These are phyloP conservation scores for Pseudogymnoascus sp. DNA, from an alignment of 2,329 filamentous ascomycete species.

Conservation along the genomic window DNA sequence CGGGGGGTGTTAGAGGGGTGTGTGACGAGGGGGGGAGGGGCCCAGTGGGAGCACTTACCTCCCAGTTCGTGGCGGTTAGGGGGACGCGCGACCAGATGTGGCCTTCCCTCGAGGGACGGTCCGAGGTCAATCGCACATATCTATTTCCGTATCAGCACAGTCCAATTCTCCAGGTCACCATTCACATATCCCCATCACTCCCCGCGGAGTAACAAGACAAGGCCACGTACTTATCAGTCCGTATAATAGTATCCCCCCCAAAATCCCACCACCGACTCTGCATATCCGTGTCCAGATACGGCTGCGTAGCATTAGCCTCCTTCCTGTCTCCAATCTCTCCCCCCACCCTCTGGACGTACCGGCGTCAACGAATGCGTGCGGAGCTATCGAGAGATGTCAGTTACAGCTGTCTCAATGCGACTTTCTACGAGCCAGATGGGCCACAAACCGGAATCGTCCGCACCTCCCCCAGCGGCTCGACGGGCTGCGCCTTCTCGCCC, in stretches of 20 bases:
- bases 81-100: conserved; percentile 93
- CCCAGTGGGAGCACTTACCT: conserved; percentile 44
- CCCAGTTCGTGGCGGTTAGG: conserved; percentile 96
- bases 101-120: conserved; percentile 82
- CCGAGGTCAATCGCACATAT: conserved; percentile 87
- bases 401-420: neutral
- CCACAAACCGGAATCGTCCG: conserved; percentile 56
- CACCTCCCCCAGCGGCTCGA: conserved; percentile 35
- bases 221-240: conserved; percentile 57
- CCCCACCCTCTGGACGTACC: conserved; percentile 43
- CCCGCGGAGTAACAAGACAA: neutral
- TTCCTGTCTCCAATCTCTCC: neutral
- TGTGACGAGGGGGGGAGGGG: neutral
- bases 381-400: conserved; percentile 47
- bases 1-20: neutral
- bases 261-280: conserved; percentile 99
- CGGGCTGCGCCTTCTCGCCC: conserved; percentile 26
- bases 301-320: conserved; percentile 41
- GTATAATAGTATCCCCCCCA: conserved; percentile 85
- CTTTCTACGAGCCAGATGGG: neutral
- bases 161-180: conserved; percentile 10
- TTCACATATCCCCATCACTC: neutral
- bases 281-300: conserved; percentile 96
- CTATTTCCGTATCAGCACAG: conserved; percentile 34
- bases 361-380: conserved; percentile 77